A percentile compares a stretch with the other conserved stretches of the same genome.
Evolutionary conservation across 2,329 filamentous ascomycete species (phyloP).

Genomic region (Penicillium capsulatum): DNA sequence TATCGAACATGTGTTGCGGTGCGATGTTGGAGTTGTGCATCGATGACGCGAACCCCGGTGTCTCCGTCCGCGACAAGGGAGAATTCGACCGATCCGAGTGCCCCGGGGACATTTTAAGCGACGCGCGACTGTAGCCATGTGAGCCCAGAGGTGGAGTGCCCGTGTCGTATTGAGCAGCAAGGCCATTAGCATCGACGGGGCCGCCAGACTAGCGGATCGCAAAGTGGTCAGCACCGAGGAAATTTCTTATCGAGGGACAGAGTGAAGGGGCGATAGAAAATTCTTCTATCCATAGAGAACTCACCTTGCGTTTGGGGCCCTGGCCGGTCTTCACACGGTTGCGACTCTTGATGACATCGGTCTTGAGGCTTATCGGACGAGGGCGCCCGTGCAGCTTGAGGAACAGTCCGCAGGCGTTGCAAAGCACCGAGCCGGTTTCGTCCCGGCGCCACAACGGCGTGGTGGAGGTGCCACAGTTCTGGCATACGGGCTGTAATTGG

Average conservation of each 20-base stretch:
- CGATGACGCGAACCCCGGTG: constrained; percentile 58
- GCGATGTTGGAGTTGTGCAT: constrained; percentile 65
- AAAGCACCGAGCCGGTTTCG: constrained; percentile 90
- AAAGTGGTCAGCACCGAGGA: constrained; percentile 22
- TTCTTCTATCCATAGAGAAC: constrained; percentile 24
- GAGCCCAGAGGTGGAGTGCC: constrained; percentile 54
- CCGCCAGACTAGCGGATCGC: constrained; percentile 39
- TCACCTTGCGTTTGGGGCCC: constrained; percentile 78
- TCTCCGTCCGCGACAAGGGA: constrained; percentile 73
- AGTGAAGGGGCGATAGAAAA: constrained; percentile 16
- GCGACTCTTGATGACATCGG: constrained; percentile 98
- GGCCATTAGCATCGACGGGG: constrained; percentile 53
- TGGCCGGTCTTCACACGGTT: constrained; percentile 92
- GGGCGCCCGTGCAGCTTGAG: constrained; percentile 92
- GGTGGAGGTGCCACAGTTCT: constrained; percentile 93
- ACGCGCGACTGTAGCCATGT: constrained; percentile 59
- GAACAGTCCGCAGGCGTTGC: constrained; percentile 97
- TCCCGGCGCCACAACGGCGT: constrained; percentile 97
- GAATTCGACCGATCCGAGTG: constrained; percentile 71
- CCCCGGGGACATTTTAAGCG: constrained; percentile 68
- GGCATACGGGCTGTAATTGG: constrained; percentile 84
- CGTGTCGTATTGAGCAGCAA: constrained; percentile 55
- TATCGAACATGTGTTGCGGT: constrained; percentile 74
- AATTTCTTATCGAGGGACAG: constrained; percentile 22
- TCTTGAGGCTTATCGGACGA: constrained; percentile 93